Conservation (phyloP, 805 yeast species). For the Wickerhamia fluorescens region DNA sequence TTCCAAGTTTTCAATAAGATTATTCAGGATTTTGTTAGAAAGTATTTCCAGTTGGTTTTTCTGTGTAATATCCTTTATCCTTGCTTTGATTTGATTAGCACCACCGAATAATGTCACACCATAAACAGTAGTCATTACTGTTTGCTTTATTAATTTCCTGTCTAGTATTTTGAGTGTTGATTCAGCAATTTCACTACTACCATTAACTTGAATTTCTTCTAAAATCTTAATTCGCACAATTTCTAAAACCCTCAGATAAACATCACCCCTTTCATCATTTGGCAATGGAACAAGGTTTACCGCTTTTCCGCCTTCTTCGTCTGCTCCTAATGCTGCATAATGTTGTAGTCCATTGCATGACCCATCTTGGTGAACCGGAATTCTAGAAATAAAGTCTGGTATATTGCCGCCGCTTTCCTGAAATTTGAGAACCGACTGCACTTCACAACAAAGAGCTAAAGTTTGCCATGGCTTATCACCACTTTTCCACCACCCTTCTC, state of each 20-base stretch:
- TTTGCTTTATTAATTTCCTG: conserved; percentile 32
- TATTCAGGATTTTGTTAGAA: not conserved
- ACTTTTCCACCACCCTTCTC: conserved; percentile 26
- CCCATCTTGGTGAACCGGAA: conserved; percentile 39
- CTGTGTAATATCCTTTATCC: conserved; percentile 12
- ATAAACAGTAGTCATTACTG: conserved; percentile 41
- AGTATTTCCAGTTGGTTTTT: not conserved
- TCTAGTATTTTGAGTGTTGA: conserved; percentile 1
- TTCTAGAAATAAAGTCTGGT: conserved; percentile 17
- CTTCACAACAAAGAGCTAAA: conserved; percentile 28
- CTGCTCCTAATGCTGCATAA: conserved; percentile 37
- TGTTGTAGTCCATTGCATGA: conserved; percentile 42
- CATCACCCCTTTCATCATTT: conserved; percentile 19
- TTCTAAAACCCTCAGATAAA: conserved; percentile 26
- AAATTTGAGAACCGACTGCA: conserved; percentile 13
- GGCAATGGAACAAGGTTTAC: conserved; percentile 26
- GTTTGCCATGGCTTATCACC: conserved; percentile 37
- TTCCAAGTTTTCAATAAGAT: not conserved
- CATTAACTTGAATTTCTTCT: conserved; percentile 1
- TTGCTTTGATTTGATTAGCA: conserved; percentile 20
- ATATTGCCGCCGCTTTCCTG: conserved; percentile 11
- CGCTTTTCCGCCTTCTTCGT: conserved; percentile 29
- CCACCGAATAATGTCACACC: conserved; percentile 38
- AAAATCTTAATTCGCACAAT: conserved; percentile 12
- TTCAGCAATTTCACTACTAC: not conserved